Evolutionary conservation across 768 basidiomycete species (phyloP), one percentile per base, ranked within the genome.

Genomic region (Kwoniella botswanensis): DNA sequence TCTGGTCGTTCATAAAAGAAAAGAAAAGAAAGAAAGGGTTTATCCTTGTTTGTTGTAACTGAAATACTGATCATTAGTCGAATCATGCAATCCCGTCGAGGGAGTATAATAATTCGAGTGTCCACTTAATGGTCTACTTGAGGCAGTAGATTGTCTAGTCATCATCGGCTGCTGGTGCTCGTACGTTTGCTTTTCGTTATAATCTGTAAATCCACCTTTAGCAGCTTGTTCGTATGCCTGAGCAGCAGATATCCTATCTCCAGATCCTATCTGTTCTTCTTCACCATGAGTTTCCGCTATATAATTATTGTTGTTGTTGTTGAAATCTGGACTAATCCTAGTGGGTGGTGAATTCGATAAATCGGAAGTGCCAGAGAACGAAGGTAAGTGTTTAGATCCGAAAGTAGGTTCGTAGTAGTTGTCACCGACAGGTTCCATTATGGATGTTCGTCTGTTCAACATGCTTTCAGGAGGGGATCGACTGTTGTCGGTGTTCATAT

Each of bases 391-490:
- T 35, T 63, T 63, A 4, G 70, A 66, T 21, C 66, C 53, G 22
- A 63, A 63, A 26, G 54, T 65, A 13, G 70, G 50, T 29, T 74
- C 73, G 63, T 74, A 74, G 6, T 66, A 59, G 41, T 68, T 74
- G 11, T 70, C 65, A 22, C 71, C 42, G 24, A 74, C 70, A 53
- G 74, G 74, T 53, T 74, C 74, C 62, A 74, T 69, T 21, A 74
- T 68, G 17, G 65, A 68, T 15, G 74, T 69, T n/a, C 63, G 11
- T 56, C 74, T 61, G 26, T 52, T 52, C 9, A 74, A 50, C 13
- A 50, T 18, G 26, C 60, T 72, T 17, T 26, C 46, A 17, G 50
- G 41, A 46, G 44, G 35, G 24, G 58, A 44, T 43, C 42, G 15
- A 44, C 57, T 59, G 10, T 24, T 43, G 18, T 43, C 54, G 17